phyloP scores from a whole-genome alignment of 345 rosid species.

The Cardamine chenopodiifolia region DNA sequence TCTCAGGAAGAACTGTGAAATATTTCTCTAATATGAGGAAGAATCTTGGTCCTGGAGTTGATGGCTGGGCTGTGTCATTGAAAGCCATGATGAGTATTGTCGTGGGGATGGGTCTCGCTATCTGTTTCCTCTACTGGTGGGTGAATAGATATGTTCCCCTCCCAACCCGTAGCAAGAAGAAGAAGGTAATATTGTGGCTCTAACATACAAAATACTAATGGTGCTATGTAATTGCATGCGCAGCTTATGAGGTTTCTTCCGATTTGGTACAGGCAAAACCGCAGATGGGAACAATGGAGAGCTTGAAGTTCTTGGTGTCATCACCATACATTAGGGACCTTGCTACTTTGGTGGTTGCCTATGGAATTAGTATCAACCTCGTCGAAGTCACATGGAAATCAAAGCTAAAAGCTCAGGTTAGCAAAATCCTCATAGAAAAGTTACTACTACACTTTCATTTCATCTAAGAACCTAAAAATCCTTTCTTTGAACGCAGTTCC shows the following conservation, averaged over 20 bases:
- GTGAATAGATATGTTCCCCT: slow-evolving; percentile 71
- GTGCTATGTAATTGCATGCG: neutral
- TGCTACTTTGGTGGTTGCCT: slow-evolving; percentile 96
- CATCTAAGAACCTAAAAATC: slow-evolving; percentile 18
- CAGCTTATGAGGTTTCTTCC: neutral
- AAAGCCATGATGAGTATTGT: slow-evolving; percentile 98
- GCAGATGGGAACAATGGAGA: slow-evolving; percentile 94
- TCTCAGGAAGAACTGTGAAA: slow-evolving; percentile 95
- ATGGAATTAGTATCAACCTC: slow-evolving; percentile 96
- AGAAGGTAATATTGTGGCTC: slow-evolving; percentile 62
- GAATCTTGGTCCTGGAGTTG: slow-evolving; percentile 94
- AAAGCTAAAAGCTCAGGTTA: slow-evolving; percentile 99
- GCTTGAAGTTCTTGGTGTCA: slow-evolving; percentile 92
- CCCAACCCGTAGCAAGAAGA: slow-evolving; percentile 94
- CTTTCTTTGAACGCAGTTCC: slow-evolving; percentile 57
- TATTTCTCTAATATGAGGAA: slow-evolving; percentile 88
- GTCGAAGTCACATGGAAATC: slow-evolving; percentile 99
- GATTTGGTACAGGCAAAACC: slow-evolving; percentile 67
- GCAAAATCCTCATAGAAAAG: neutral
- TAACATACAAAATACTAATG: neutral
- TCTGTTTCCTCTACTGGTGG: slow-evolving; percentile 96
- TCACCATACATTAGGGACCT: slow-evolving; percentile 89
- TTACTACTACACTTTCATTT: neutral
- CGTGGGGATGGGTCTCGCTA: slow-evolving; percentile 78
- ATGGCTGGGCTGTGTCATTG: slow-evolving; percentile 96